Evolutionary conservation across 2,329 filamentous ascomycete genomes (phyloP), one percentile per base, ranked within the genome.

Genomic region (Talaromyces sp.): DNA sequence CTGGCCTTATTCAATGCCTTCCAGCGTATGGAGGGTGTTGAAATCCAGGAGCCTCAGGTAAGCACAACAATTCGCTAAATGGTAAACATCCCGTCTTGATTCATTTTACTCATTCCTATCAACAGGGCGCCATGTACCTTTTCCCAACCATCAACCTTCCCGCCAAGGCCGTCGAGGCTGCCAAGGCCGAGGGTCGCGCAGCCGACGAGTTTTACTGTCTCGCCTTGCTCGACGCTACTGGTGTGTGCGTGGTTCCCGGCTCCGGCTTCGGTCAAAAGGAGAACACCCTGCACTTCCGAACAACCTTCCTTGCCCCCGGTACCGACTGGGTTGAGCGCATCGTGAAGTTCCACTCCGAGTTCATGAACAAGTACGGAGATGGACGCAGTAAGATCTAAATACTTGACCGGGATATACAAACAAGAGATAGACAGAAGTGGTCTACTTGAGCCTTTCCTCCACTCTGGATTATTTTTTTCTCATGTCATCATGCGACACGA

Each of bases 121-220:
- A 14, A 22, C 60, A 96, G 82, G 94, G 94, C 55, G 88, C 89
- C 71, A 99, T 99, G 94, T 99, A 99, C 79, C 88, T 99, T 67
- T 99, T 97, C 85, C 94, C 94, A 20, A 94, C 90, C 64, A 96
- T 99, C 76, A 85, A 80, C 30, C 80, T 99, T 20, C 85, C 94
- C 1, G 64, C 76, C 20, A 90, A 90, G 76, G 94, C 91, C 36
- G 75, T 87, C 57, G 86, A 87, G 60, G 90, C 89, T 14, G 94
- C 94, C 32, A 74, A 80, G 67, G 77, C 86, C 56, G 89, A 91
- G 71, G 86, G 85, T 65, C 88, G 89, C 68, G 79, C 81, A 11
- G 77, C 93, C 1, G 94, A 99, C 67, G 93, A 97, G 75, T 96
- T 95, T 78, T 99, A 99, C 81, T 91, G 89, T 77, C 83, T 96